A percentile compares a stretch with the other conserved stretches of the same genome.
These are phyloP conservation scores for Penicillium sp. DNA, from an alignment of 2,329 filamentous ascomycete species.

Conservation along the genomic window DNA sequence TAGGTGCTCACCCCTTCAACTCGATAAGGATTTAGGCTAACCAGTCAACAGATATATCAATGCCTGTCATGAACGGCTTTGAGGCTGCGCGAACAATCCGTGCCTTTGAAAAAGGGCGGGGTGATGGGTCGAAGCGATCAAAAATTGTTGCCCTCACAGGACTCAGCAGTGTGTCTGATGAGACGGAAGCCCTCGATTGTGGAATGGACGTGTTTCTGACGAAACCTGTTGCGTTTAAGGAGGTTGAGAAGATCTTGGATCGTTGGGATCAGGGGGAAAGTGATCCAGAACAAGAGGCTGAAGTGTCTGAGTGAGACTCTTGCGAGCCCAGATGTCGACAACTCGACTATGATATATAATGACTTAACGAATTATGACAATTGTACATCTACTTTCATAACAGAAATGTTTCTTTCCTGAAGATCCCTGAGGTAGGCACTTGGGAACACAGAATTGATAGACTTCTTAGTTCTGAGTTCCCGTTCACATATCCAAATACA, in stretches of 20 bases:
- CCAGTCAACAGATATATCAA: constrained; percentile 33
- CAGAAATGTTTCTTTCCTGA: not conserved
- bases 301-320: not conserved
- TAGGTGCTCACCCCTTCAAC: constrained; percentile 9
- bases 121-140: not conserved
- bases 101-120: constrained; percentile 24
- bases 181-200: constrained; percentile 40
- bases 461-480: too few relatives aligned
- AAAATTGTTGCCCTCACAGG: constrained; percentile 35
- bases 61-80: constrained; percentile 44
- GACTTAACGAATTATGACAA: not conserved
- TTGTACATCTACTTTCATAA: not conserved
- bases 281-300: not conserved
- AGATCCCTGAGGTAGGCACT: too few relatives aligned
- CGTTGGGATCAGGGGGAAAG: constrained; percentile 24
- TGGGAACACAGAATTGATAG: too few relatives aligned
- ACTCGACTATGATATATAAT: not conserved
- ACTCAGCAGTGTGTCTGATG: constrained; percentile 39
- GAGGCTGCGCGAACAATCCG: constrained; percentile 40
- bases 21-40: constrained; percentile 10
- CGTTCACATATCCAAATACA: too few relatives aligned
- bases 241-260: constrained; percentile 38
- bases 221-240: constrained; percentile 46
- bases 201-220: constrained; percentile 48
- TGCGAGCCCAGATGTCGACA: not conserved